Evolutionary conservation across 1,284 basidiomycete genomes (phyloP).

Genomic region (Puccinia horiana): DNA sequence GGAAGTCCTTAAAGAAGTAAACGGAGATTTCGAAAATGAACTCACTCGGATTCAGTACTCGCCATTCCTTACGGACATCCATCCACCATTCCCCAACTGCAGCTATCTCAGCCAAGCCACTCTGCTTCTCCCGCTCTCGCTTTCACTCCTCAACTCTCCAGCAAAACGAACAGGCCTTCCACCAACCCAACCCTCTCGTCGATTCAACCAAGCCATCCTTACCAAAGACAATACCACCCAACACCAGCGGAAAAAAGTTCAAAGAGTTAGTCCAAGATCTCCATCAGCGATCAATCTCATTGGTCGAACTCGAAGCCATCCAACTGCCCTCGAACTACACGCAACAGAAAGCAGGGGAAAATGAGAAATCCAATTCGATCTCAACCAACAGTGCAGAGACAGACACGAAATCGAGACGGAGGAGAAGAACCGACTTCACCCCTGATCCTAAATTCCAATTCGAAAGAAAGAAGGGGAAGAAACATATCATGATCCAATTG

Average conservation of each 20-base stretch:
- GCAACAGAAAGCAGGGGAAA: not conserved
- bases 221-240: not conserved
- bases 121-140: not conserved
- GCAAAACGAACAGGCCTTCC: not conserved
- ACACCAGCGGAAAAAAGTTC: slow-evolving; percentile 2
- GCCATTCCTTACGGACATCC: not conserved
- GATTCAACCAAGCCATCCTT: not conserved
- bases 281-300: not conserved
- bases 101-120: not conserved
- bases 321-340: slow-evolving; percentile 8
- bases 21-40: not conserved
- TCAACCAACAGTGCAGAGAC: not conserved
- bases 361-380: not conserved
- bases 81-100: not conserved
- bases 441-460: slow-evolving; percentile 28
- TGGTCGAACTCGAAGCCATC: not conserved
- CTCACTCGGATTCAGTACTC: not conserved
- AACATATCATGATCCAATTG: slow-evolving; percentile 30
- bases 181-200: not conserved
- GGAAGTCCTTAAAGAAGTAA: not conserved
- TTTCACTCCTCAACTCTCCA: slow-evolving; percentile 1
- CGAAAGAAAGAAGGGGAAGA: slow-evolving; percentile 32
- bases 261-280: slow-evolving; percentile 21
- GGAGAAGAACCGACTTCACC: slow-evolving; percentile 14
- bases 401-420: slow-evolving; percentile 2